phyloP scores from a whole-genome alignment of 2,329 filamentous ascomycete species.

The Ophiostoma novo-ulmi region DNA sequence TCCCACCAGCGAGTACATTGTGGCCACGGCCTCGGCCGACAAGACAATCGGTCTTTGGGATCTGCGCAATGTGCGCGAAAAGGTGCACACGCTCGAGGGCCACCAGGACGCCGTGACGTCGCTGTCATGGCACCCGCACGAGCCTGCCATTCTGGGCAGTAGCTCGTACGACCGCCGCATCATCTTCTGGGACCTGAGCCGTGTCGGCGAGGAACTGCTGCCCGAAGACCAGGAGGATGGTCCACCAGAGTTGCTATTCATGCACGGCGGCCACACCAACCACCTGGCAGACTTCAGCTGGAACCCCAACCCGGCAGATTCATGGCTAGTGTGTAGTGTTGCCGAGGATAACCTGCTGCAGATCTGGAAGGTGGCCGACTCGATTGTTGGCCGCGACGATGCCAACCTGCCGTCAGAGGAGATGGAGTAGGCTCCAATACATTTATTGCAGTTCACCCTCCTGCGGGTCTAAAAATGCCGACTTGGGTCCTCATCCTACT shows the following conservation, averaged over 20 bases:
- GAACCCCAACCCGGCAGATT: conserved; percentile 91
- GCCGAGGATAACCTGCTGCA: conserved; percentile 96
- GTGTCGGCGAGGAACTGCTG: conserved; percentile 87
- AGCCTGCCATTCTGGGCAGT: conserved; percentile 82
- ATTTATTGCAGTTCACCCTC: background rate
- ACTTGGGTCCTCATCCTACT: background rate
- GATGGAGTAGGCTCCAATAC: conserved; percentile 50
- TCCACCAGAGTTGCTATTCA: conserved; percentile 92
- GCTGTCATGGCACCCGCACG: conserved; percentile 88
- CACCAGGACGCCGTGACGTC: conserved; percentile 89
- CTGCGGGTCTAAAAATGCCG: background rate
- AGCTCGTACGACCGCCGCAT: conserved; percentile 89
- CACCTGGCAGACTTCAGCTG: conserved; percentile 95
- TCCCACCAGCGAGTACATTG: conserved; percentile 78
- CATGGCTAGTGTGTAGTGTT: conserved; percentile 92
- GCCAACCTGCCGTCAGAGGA: conserved; percentile 72
- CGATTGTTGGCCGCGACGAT: conserved; percentile 73
- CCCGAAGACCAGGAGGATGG: conserved; percentile 94
- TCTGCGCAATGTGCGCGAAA: conserved; percentile 80
- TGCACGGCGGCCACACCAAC: conserved; percentile 98
- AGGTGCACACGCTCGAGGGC: conserved; percentile 82
- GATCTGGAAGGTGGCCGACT: conserved; percentile 82
- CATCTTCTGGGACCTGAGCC: conserved; percentile 92
- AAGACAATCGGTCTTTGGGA: conserved; percentile 96
- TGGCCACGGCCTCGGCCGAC: conserved; percentile 91